Evolutionary conservation across 257 asterid species (phyloP), one percentile per base, ranked within the genome.

Genomic region (Linderniella brevidens): DNA sequence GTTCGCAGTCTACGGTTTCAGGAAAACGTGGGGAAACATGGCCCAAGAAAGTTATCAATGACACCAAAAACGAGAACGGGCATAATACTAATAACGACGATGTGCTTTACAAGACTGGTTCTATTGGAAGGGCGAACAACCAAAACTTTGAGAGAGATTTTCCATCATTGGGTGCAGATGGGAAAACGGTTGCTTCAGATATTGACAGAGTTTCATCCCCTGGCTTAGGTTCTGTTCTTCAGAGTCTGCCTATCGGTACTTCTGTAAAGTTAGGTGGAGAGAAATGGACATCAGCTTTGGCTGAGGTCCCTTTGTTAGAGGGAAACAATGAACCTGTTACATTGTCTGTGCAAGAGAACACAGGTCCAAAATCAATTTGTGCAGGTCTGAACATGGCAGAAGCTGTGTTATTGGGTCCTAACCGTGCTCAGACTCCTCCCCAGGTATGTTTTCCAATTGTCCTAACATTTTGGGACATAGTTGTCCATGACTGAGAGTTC

Each of bases 261-360:
- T 49, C 71, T 8, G 71, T 69, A 47, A 64, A 71, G 61, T 64
- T 65, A 48, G 61, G 71, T 61, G 66, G 77, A 57, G 92, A 75
- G 68, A 75, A 72, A 61, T 79, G 92, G 85, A 75, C 92, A 13
- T 79, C 92, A 1, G 85, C 85, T 44, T 71, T 79, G 60, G 79
- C 68, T 11, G 85, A 76, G 67, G 79, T 79, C 58, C 92, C 92
- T 42, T 55, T 74, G 57, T 39, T 56, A 57, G 62, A 65, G 54
- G 50, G 64, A 42, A 59, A 45, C 62, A 67, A 48, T 48, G 66
- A 68, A 54, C 17, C 35, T 39, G 63, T 63, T 49, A 65, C 53
- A 53, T 52, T 72, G 45, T 47, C 70, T 58, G 41, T 58, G 49
- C 69, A 58, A 55, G 79, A 63, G 41, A 52, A 62, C 48, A 43